Conservation (phyloP, 2,329 filamentous ascomycete species). For the Pseudonectria foliicola region DNA sequence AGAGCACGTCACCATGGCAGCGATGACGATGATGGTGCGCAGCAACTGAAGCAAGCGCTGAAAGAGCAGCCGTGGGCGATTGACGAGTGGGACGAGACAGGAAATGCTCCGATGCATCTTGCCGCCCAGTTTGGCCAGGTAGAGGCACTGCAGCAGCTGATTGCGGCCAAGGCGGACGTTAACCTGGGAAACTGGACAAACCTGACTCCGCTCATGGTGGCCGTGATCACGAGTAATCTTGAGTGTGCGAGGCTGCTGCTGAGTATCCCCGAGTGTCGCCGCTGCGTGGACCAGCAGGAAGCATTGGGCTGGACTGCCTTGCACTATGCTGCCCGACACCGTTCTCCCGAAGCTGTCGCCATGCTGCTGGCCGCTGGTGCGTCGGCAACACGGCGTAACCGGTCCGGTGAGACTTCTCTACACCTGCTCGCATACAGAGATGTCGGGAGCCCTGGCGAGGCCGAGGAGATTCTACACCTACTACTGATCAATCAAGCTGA, state of each 20-base stretch:
- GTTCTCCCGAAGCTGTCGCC: fast-evolving
- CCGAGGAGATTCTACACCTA: not conserved
- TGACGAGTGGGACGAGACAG: not conserved
- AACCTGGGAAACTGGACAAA: fast-evolving
- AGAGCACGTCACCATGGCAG: not conserved
- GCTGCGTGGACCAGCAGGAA: fast-evolving
- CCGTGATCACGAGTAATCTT: not conserved
- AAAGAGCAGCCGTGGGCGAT: slow-evolving; percentile 5
- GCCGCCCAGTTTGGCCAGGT: fast-evolving
- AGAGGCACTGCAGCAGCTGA: not conserved
- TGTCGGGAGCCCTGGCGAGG: fast-evolving
- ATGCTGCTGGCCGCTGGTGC: slow-evolving; percentile 9
- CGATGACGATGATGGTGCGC: not conserved
- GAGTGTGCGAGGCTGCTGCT: not conserved
- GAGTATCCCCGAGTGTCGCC: not conserved
- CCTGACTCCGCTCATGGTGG: fast-evolving
- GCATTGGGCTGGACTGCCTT: not conserved
- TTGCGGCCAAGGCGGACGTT: slow-evolving; percentile 1
- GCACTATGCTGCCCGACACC: fast-evolving
- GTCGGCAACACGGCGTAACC: fast-evolving
- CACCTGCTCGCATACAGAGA: fast-evolving
- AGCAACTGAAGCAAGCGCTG: not conserved
- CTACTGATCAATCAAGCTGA: not conserved
- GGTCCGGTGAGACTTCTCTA: fast-evolving
- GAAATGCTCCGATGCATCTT: fast-evolving